These are phyloP conservation scores for Podaxis sp. DNA, from an alignment of 768 basidiomycete genomes.

Conservation along the genomic window DNA sequence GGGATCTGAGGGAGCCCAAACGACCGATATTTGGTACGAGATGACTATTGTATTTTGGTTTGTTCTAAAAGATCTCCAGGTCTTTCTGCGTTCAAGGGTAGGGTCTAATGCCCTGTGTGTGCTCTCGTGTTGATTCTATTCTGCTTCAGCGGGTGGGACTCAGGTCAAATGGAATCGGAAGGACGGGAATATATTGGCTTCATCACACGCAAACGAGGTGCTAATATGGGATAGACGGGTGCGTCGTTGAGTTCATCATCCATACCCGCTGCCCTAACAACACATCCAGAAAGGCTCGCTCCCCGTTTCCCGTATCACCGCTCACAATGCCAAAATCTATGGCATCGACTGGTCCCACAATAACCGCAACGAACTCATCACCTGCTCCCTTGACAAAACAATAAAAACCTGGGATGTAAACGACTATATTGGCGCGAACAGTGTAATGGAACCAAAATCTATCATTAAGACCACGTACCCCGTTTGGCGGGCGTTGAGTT, in stretches of 20 bases:
- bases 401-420: slow-evolving; percentile 85
- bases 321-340: slow-evolving; percentile 91
- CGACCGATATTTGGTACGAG: slow-evolving; percentile 77
- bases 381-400: slow-evolving; percentile 92
- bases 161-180: slow-evolving; percentile 97
- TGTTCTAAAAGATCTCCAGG: slow-evolving; percentile 20
- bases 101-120: background rate
- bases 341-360: slow-evolving; percentile 95
- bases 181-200: slow-evolving; percentile 85
- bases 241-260: background rate
- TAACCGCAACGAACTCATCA: slow-evolving; percentile 76
- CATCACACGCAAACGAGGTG: slow-evolving; percentile 84
- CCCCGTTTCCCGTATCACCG: slow-evolving; percentile 70
- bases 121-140: background rate
- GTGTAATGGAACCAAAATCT: slow-evolving; percentile 37
- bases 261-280: background rate
- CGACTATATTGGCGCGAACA: slow-evolving; percentile 40
- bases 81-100: slow-evolving; percentile 48
- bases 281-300: slow-evolving; percentile 81
- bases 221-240: slow-evolving; percentile 95
- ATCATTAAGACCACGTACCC: slow-evolving; percentile 78
- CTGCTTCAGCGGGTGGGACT: slow-evolving; percentile 69
- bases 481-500: slow-evolving; percentile 89
- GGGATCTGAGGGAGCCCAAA: slow-evolving; percentile 74
- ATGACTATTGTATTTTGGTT: slow-evolving; percentile 35